Conservation (phyloP, 805 yeast genomes). For the Brettanomyces custersianus region DNA sequence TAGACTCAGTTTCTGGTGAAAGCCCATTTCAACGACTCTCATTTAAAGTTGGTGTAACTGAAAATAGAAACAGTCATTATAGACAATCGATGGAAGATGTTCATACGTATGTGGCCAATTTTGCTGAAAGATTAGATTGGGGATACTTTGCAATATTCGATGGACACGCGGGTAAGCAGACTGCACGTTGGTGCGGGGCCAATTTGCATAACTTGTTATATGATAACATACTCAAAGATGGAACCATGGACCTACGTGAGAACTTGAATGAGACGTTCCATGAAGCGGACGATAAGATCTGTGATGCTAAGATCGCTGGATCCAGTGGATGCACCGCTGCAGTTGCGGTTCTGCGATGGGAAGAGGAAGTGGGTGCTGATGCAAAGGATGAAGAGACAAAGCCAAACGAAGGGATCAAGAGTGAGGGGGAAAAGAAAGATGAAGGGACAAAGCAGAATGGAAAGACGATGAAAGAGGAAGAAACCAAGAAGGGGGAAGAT, state of each 20-base stretch:
- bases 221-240: conserved; percentile 40
- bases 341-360: conserved; percentile 87
- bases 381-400: conserved; percentile 3
- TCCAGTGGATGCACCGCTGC: conserved; percentile 94
- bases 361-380: conserved; percentile 26
- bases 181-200: conserved; percentile 93
- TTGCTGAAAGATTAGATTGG: conserved; percentile 85
- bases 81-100: conserved; percentile 94
- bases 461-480: background rate
- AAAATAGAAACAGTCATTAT: conserved; percentile 71
- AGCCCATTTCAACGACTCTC: conserved; percentile 50
- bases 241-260: conserved; percentile 48
- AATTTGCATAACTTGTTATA: conserved; percentile 66
- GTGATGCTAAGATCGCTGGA: conserved; percentile 44
- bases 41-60: conserved; percentile 86
- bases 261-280: conserved; percentile 61
- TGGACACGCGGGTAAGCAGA: conserved; percentile 93
- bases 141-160: conserved; percentile 94
- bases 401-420: background rate
- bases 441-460: background rate
- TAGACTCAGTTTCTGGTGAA: background rate
- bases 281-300: conserved; percentile 65
- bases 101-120: conserved; percentile 86
- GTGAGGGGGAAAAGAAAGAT: conserved; percentile 1
- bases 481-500: background rate